Evolutionary conservation across 495 filamentous ascomycete species (phyloP).

Genomic region (Podospora comata): DNA sequence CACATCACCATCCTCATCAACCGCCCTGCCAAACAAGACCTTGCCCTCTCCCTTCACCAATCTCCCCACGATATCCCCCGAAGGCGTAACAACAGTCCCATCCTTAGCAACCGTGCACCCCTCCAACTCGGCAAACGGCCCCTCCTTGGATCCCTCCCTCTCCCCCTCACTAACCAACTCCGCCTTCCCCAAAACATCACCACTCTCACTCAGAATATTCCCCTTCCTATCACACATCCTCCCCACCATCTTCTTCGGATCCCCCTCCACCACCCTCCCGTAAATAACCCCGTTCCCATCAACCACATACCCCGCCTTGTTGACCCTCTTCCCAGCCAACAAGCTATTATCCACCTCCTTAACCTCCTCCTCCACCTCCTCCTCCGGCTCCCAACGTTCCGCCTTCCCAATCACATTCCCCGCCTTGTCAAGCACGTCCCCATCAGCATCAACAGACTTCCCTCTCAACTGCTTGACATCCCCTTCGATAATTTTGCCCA

Average conservation of each 20-base stretch:
- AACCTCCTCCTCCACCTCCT: conserved; percentile 53
- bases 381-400: conserved; percentile 70
- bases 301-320: conserved; percentile 82
- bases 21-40: conserved; percentile 66
- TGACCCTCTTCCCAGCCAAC: conserved; percentile 78
- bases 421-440: conserved; percentile 75
- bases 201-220: conserved; percentile 75
- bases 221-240: conserved; percentile 80
- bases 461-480: conserved; percentile 71
- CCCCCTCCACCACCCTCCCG: conserved; percentile 73
- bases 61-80: conserved; percentile 68
- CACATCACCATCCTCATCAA: conserved; percentile 83
- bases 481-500: conserved; percentile 74
- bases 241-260: conserved; percentile 65
- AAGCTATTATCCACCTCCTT: conserved; percentile 59
- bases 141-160: conserved; percentile 64
- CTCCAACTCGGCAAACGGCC: conserved; percentile 76
- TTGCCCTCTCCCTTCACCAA: conserved; percentile 70
- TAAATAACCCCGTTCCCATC: conserved; percentile 69
- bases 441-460: conserved; percentile 76
- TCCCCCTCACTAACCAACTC: conserved; percentile 75
- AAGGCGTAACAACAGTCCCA: conserved; percentile 60
- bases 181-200: conserved; percentile 72
- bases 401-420: conserved; percentile 79
- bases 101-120: conserved; percentile 70